A percentile compares a stretch with the other conserved stretches of the same genome.
Conservation (phyloP, 352 stramenopile genomes). For the Phytopythium helicoides region DNA sequence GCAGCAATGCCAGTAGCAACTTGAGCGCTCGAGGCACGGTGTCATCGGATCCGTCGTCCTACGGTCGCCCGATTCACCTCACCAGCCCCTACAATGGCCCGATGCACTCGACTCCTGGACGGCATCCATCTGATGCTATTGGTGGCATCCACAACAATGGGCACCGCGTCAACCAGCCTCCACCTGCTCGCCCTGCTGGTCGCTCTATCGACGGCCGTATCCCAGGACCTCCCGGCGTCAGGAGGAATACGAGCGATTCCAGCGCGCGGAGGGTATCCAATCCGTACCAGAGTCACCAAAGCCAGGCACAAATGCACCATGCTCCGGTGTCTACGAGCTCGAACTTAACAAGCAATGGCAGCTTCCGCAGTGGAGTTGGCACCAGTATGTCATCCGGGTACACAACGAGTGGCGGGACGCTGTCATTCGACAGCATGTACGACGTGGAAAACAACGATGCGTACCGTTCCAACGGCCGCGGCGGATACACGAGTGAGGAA, state of each 20-base stretch:
- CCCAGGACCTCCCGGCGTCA: conserved; percentile 5
- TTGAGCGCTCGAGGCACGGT: conserved; percentile 15
- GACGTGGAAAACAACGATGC: conserved; percentile 20
- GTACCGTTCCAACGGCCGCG: conserved; percentile 17
- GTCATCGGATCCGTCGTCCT: conserved; percentile 19
- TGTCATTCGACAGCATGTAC: conserved; percentile 31
- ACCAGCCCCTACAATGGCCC: conserved; percentile 3
- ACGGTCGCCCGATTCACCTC: conserved; percentile 11
- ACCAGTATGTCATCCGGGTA: conserved; percentile 8
- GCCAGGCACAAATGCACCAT: not conserved
- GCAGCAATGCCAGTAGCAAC: conserved; percentile 21
- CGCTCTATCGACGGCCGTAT: conserved; percentile 14
- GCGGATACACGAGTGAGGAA: conserved; percentile 18
- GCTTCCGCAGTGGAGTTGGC: not conserved
- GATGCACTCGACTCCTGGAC: not conserved
- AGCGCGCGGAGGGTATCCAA: not conserved
- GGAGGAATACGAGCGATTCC: conserved; percentile 13
- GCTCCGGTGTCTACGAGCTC: not conserved
- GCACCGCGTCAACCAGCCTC: conserved; percentile 11
- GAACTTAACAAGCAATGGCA: not conserved
- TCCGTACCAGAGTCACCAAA: not conserved
- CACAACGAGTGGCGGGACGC: conserved; percentile 9
- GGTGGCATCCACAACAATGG: conserved; percentile 4
- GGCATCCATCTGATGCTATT: conserved; percentile 8
- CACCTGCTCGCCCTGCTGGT: conserved; percentile 5